phyloP scores from a whole-genome alignment of 2,329 filamentous ascomycete species.

The Colletotrichum truncatum region DNA sequence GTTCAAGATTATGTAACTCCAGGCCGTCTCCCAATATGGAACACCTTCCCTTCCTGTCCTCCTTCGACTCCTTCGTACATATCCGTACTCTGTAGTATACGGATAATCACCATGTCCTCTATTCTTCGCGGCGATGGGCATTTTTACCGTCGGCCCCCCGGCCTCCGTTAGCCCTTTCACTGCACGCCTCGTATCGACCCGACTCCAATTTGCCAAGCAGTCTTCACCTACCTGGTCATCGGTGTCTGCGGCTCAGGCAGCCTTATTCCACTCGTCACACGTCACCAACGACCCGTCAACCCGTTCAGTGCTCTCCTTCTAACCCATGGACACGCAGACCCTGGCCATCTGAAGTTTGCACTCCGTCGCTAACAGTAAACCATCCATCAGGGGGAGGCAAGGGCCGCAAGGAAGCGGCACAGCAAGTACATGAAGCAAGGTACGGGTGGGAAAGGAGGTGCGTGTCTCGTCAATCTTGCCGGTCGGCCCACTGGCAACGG shows the following conservation, averaged over 20 bases:
- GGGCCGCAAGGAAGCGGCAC: neutral
- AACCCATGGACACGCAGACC: neutral
- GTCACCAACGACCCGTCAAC: neutral
- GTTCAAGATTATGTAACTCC: neutral
- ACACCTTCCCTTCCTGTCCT: no score
- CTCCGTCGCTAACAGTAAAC: neutral
- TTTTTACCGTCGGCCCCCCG: neutral
- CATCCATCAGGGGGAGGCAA: neutral
- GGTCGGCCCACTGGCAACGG: neutral
- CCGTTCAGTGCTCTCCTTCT: neutral
- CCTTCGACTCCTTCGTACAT: no score
- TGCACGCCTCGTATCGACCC: neutral
- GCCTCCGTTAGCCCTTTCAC: neutral
- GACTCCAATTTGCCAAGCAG: neutral
- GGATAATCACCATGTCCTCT: no score
- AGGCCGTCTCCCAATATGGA: neutral
- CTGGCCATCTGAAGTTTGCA: slow-evolving; percentile 5
- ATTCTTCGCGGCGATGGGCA: neutral
- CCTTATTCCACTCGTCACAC: neutral
- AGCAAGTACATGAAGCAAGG: neutral
- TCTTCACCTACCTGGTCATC: neutral
- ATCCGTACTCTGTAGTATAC: no score
- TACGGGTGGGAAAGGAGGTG: neutral
- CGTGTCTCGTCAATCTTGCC: slow-evolving; percentile 15
- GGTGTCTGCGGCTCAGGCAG: slow-evolving; percentile 10